Evolutionary conservation across 495 filamentous ascomycete species (phyloP).

Genomic region (Penicillium silybi): DNA sequence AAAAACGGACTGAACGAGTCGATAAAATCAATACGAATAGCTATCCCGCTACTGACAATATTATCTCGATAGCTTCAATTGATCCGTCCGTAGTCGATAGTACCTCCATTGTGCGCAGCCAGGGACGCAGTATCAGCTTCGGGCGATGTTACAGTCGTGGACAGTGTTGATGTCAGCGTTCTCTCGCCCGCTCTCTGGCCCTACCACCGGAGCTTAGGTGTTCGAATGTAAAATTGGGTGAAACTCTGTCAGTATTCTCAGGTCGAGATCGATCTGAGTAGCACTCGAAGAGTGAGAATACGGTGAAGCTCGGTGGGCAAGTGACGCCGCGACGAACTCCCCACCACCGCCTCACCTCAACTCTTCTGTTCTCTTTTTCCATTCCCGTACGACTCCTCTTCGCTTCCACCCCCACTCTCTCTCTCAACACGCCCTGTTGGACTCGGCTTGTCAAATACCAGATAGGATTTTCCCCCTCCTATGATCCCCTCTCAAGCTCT

Average conservation of each 20-base stretch:
- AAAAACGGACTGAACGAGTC: background rate
- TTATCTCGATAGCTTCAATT: background rate
- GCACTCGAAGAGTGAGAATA: background rate
- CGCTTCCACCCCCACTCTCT: conserved; percentile 4
- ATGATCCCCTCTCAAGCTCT: conserved; percentile 26
- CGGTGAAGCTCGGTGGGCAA: background rate
- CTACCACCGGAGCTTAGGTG: background rate
- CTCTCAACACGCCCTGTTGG: background rate
- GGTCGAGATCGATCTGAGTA: background rate
- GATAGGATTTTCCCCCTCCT: background rate
- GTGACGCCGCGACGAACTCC: conserved; percentile 10
- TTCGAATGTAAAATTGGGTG: background rate
- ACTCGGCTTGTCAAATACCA: background rate
- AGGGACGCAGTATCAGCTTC: conserved; percentile 8
- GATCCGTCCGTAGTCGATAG: background rate
- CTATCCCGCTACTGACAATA: background rate
- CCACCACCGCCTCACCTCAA: conserved; percentile 22
- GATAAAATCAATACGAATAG: background rate
- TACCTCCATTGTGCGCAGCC: background rate
- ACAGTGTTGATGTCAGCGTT: conserved; percentile 30
- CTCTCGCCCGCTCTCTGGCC: background rate
- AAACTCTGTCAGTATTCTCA: background rate
- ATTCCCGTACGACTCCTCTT: conserved; percentile 8
- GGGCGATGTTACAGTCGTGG: conserved; percentile 23
- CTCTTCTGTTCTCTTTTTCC: conserved; percentile 1